Conservation (phyloP, 1,284 basidiomycete genomes). For the Rhodofomes roseus region DNA sequence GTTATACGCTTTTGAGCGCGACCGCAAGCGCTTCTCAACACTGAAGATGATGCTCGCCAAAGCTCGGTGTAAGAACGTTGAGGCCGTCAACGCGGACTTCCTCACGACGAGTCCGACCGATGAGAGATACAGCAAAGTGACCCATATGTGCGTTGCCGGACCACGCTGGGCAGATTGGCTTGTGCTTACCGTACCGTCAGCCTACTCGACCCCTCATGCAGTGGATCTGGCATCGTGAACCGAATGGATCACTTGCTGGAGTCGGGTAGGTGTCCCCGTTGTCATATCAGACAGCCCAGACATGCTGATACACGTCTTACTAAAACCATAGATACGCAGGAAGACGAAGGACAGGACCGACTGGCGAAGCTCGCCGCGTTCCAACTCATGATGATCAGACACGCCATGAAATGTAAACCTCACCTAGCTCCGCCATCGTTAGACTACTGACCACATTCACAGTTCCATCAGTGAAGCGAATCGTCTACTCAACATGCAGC, state of each 20-base stretch:
- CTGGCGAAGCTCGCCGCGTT: slow-evolving; percentile 82
- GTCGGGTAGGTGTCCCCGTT: slow-evolving; percentile 39
- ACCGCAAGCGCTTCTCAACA: slow-evolving; percentile 75
- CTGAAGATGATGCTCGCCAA: slow-evolving; percentile 79
- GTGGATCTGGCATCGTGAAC: slow-evolving; percentile 90
- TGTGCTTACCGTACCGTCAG: slow-evolving; percentile 34
- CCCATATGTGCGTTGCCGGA: slow-evolving; percentile 75
- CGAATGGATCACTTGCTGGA: slow-evolving; percentile 83
- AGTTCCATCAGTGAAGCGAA: slow-evolving; percentile 61
- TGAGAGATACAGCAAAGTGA: slow-evolving; percentile 58
- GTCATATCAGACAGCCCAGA: neutral
- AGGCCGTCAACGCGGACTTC: slow-evolving; percentile 76
- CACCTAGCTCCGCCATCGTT: neutral
- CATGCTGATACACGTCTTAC: neutral
- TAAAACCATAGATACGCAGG: slow-evolving; percentile 19
- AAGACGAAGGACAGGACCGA: slow-evolving; percentile 45
- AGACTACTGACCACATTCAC: slow-evolving; percentile 9
- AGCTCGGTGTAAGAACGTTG: slow-evolving; percentile 78
- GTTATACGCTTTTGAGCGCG: slow-evolving; percentile 86
- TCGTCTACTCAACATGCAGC: slow-evolving; percentile 97
- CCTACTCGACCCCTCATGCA: slow-evolving; percentile 90
- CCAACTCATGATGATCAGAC: slow-evolving; percentile 90
- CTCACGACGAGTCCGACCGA: slow-evolving; percentile 67
- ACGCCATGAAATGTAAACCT: slow-evolving; percentile 87
- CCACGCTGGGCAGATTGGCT: too few relatives aligned